phyloP scores from a whole-genome alignment of 345 rosid genomes.

The Lepidium africanum region DNA sequence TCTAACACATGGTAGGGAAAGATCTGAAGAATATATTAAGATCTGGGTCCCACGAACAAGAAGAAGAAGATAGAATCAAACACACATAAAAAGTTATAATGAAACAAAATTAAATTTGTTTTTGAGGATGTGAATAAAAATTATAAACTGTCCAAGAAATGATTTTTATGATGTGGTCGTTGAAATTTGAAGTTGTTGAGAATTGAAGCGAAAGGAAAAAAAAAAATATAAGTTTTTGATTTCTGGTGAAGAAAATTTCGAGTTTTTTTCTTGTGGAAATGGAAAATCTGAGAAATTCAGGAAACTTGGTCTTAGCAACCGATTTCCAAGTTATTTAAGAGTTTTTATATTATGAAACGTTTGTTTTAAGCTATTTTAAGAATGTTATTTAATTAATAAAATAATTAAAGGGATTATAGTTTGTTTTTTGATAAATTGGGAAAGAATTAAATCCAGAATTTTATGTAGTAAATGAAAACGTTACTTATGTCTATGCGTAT shows the following conservation, averaged over 20 bases:
- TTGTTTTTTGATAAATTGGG: neutral
- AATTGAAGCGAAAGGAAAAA: constrained; percentile 23
- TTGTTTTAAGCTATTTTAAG: neutral
- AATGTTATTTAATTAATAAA: neutral
- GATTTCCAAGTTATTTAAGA: neutral
- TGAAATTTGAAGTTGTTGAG: constrained; percentile 27
- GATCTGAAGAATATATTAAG: constrained; percentile 19
- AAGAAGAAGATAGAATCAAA: constrained; percentile 21
- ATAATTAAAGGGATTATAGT: neutral
- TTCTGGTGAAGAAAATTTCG: neutral
- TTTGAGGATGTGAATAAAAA: constrained; percentile 12
- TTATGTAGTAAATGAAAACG: neutral
- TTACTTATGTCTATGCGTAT: neutral
- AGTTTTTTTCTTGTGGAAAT: neutral
- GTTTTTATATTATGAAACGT: neutral
- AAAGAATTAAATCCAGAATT: neutral
- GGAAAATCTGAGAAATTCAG: constrained; percentile 2
- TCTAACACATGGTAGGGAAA: constrained; percentile 15
- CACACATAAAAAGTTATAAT: neutral
- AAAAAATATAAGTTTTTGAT: neutral
- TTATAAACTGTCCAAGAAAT: constrained; percentile 1
- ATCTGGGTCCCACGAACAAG: constrained; percentile 26
- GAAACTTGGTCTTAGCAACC: constrained; percentile 15
- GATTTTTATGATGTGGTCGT: neutral
- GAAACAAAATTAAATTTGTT: neutral